Percentiles rank a stretch among this genome's conserved stretches.
Conservation (phyloP, 768 basidiomycete genomes). For the Gymnopilus junonius region DNA sequence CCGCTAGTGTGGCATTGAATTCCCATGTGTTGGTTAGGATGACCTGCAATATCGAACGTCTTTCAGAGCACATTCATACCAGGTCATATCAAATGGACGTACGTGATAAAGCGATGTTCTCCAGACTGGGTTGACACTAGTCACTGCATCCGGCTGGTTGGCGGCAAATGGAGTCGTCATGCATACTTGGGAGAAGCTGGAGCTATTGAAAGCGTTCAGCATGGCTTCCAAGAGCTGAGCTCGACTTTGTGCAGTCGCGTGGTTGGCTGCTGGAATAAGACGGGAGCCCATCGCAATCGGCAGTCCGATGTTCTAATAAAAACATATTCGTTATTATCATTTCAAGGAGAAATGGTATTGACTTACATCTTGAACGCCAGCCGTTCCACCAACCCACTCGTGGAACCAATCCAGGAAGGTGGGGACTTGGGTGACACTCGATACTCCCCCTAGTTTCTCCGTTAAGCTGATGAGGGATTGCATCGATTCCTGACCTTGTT, state of each 20-base stretch:
- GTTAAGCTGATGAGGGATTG: conserved; percentile 24
- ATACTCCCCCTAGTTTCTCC: conserved; percentile 16
- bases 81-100: not conserved
- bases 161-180: conserved; percentile 23
- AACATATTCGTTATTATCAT: conserved; percentile 1
- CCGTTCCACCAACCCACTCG: conserved; percentile 21
- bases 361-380: conserved; percentile 27
- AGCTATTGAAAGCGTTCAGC: conserved; percentile 15
- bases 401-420: conserved; percentile 23
- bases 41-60: conserved; percentile 10
- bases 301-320: conserved; percentile 27
- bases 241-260: conserved; percentile 19
- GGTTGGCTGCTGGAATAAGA: conserved; percentile 29
- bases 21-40: conserved; percentile 20
- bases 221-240: no score
- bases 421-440: conserved; percentile 22
- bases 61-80: not conserved
- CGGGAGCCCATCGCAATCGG: conserved; percentile 25
- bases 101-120: conserved; percentile 31
- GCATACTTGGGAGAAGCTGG: conserved; percentile 20
- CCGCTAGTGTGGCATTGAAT: conserved; percentile 9
- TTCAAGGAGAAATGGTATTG: conserved; percentile 15
- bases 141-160: conserved; percentile 14
- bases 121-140: no score
- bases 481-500: conserved; percentile 30